Percentiles rank a stretch among this genome's conserved stretches.
Evolutionary conservation across 1,284 basidiomycete species (phyloP).

Genomic region (Golubevia pallescens): DNA sequence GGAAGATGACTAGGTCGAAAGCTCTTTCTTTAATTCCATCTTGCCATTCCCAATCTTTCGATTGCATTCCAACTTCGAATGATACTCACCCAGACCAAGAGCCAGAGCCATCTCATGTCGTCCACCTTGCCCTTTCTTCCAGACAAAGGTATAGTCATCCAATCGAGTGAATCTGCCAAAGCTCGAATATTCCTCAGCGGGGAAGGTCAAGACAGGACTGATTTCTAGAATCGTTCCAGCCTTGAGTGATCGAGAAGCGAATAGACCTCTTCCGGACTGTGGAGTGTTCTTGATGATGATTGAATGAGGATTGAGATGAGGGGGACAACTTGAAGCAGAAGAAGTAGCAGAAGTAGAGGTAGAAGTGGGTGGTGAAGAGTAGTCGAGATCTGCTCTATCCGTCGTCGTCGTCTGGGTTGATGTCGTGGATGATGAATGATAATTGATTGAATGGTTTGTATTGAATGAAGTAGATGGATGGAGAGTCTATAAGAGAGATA

Average conservation of each 20-base stretch:
- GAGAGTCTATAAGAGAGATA: not conserved
- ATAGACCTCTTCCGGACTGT: conserved; percentile 1
- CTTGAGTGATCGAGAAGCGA: not conserved
- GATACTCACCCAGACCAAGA: conserved; percentile 76
- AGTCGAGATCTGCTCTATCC: not conserved
- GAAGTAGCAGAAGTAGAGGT: not conserved
- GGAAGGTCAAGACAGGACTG: conserved; percentile 51
- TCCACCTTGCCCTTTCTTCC: conserved; percentile 68
- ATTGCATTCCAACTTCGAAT: not conserved
- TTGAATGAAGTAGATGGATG: not conserved
- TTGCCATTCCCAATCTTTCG: not conserved
- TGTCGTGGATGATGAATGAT: not conserved
- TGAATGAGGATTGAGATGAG: conserved; percentile 3
- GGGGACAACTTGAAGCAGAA: not conserved
- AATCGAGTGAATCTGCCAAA: conserved; percentile 71
- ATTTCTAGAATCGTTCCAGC: conserved; percentile 38
- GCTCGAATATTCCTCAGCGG: conserved; percentile 32
- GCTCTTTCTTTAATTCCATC: not conserved
- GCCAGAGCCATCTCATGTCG: conserved; percentile 81
- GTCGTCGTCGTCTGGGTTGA: not conserved
- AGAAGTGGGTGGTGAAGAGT: not conserved
- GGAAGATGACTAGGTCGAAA: not conserved
- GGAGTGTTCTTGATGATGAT: not conserved
- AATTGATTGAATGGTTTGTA: too few species aligned
- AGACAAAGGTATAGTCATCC: conserved; percentile 85